phyloP scores from a whole-genome alignment of 2,329 filamentous ascomycete genomes.

The Eurotiales sp. region DNA sequence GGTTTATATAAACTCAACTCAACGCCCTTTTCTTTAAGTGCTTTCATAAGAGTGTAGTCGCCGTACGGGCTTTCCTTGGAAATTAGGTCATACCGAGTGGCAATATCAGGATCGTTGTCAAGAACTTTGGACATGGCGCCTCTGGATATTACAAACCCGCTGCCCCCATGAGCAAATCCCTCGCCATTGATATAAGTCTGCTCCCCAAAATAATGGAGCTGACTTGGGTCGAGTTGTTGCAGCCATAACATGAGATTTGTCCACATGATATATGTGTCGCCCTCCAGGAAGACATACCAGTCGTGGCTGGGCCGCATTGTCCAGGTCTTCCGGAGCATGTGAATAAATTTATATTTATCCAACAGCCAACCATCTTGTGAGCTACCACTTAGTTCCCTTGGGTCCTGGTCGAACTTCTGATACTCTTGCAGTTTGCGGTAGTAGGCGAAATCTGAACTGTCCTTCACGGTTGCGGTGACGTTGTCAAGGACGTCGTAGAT shows the following conservation, averaged over 20 bases:
- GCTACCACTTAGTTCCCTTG: conserved; percentile 33
- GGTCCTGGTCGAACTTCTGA: conserved; percentile 44
- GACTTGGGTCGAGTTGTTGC: conserved; percentile 38
- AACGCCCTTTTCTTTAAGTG: conserved; percentile 48
- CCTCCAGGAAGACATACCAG: conserved; percentile 60
- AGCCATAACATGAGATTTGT: conserved; percentile 52
- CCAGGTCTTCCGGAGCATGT: conserved; percentile 56
- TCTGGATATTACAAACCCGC: conserved; percentile 49
- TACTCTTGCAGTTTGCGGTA: conserved; percentile 43
- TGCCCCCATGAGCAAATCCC: conserved; percentile 55
- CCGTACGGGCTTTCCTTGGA: conserved; percentile 49
- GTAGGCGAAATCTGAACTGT: conserved; percentile 50
- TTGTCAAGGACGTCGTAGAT: conserved; percentile 32
- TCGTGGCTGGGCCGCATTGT: conserved; percentile 49
- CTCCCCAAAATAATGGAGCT: conserved; percentile 51
- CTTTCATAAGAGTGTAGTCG: conserved; percentile 49
- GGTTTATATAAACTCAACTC: conserved; percentile 45
- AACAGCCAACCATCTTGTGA: conserved; percentile 48
- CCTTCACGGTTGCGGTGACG: conserved; percentile 40
- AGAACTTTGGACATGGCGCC: conserved; percentile 50
- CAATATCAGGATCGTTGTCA: conserved; percentile 43
- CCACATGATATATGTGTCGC: conserved; percentile 57
- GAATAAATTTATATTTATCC: conserved; percentile 62
- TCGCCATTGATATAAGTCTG: conserved; percentile 41
- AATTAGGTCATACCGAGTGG: conserved; percentile 45